These are phyloP conservation scores for Yamadazyma endophytica DNA, from an alignment of 805 yeast species.

Conservation along the genomic window DNA sequence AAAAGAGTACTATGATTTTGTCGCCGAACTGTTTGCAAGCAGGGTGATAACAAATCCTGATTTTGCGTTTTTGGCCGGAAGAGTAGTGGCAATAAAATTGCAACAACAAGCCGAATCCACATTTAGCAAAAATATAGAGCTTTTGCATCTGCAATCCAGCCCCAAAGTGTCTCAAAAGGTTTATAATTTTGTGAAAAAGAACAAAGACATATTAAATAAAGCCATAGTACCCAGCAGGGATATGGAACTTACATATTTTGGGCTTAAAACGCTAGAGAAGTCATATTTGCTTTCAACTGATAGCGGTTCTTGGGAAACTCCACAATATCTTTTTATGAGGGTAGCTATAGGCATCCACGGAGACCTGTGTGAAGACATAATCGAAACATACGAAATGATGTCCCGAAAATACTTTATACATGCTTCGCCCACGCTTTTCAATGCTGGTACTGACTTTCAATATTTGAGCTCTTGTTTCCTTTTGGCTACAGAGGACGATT, in stretches of 20 bases:
- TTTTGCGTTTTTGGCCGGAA: slow-evolving; percentile 32
- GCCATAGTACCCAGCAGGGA: slow-evolving; percentile 79
- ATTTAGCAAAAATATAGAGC: slow-evolving; percentile 22
- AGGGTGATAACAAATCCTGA: slow-evolving; percentile 32
- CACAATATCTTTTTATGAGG: slow-evolving; percentile 86
- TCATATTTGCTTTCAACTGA: slow-evolving; percentile 67
- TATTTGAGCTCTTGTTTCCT: slow-evolving; percentile 91
- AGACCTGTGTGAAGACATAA: slow-evolving; percentile 53
- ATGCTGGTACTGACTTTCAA: slow-evolving; percentile 84
- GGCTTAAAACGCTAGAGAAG: slow-evolving; percentile 86
- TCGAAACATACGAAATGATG: slow-evolving; percentile 87
- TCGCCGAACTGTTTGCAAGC: slow-evolving; percentile 31
- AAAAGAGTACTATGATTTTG: slow-evolving; percentile 22
- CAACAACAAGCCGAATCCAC: slow-evolving; percentile 14
- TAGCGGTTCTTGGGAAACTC: slow-evolving; percentile 73
- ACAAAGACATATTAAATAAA: slow-evolving; percentile 64
- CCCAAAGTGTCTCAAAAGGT: slow-evolving; percentile 64
- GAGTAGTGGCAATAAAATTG: slow-evolving; percentile 29
- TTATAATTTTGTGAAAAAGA: slow-evolving; percentile 55
- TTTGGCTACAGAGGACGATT: slow-evolving; percentile 88
- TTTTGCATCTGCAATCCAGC: slow-evolving; percentile 12
- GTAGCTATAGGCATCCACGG: slow-evolving; percentile 92
- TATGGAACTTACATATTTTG: slow-evolving; percentile 75
- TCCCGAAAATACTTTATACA: slow-evolving; percentile 84
- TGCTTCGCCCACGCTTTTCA: slow-evolving; percentile 92